These are phyloP conservation scores for Syzygium syzygioides DNA, from an alignment of 441 rosid genomes.

Conservation along the genomic window DNA sequence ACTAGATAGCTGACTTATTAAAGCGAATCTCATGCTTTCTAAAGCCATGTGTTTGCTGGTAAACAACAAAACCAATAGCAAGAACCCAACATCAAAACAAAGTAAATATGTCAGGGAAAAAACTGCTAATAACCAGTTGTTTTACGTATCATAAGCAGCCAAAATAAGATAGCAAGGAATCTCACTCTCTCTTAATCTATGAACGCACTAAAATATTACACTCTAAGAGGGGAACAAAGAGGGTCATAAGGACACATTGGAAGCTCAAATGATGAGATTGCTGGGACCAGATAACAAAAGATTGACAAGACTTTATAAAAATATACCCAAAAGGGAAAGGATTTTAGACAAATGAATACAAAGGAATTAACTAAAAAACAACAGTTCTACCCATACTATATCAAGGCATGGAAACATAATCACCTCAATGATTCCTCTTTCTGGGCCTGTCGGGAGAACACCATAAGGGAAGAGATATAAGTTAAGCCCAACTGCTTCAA, in stretches of 20 bases:
- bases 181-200: not conserved
- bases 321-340: not conserved
- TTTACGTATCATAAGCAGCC: not conserved
- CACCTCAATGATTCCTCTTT: constrained; percentile 96
- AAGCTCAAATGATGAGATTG: not conserved
- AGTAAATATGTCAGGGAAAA: not conserved
- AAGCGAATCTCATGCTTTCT: not conserved
- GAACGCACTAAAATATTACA: not conserved
- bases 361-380: not conserved
- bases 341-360: not conserved
- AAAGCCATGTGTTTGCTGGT: not conserved
- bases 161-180: not conserved
- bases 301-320: not conserved
- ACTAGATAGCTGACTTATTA: not conserved
- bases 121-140: not conserved
- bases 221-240: not conserved
- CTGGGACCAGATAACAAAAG: not conserved
- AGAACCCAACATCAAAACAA: not conserved
- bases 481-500: constrained; percentile 80
- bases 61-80: not conserved
- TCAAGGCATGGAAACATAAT: not conserved
- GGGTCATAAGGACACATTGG: not conserved
- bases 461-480: constrained; percentile 95
- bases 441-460: constrained; percentile 98
- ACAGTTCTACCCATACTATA: not conserved